phyloP scores from a whole-genome alignment of 306 rosid species.

The Corylus americana region DNA sequence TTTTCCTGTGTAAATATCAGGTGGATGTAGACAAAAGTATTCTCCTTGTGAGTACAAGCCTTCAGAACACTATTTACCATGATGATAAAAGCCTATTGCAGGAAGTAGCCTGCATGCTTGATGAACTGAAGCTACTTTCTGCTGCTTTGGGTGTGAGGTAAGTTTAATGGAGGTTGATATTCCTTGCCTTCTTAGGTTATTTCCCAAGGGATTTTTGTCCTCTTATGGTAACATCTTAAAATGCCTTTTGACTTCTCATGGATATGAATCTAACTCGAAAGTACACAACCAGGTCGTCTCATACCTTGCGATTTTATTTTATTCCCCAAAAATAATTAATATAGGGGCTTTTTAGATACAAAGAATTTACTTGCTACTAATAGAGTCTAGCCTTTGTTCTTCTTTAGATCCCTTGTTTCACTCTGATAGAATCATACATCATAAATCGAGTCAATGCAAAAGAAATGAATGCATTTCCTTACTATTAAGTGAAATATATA shows the following conservation, averaged over 20 bases:
- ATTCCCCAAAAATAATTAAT: neutral
- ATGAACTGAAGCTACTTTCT: conserved; percentile 33
- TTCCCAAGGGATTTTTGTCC: neutral
- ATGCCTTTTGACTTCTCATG: neutral
- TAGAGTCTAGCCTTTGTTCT: neutral
- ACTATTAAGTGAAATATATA: neutral
- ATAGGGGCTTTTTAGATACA: neutral
- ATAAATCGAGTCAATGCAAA: neutral
- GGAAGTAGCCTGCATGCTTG: conserved; percentile 17
- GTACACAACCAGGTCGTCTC: no score
- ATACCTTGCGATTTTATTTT: no score
- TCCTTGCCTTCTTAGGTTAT: neutral
- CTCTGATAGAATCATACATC: neutral
- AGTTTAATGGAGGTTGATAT: neutral
- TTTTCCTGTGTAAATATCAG: neutral
- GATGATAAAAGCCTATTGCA: neutral
- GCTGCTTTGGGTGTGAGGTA: conserved; percentile 34
- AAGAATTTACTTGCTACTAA: neutral
- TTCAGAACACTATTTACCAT: neutral
- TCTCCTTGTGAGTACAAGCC: conserved; percentile 8
- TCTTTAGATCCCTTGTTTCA: conserved; percentile 1
- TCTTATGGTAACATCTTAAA: neutral
- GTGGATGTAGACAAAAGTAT: conserved; percentile 13
- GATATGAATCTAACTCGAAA: neutral
- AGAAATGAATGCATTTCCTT: neutral